A percentile compares a stretch with the other conserved stretches of the same genome.
These are phyloP conservation scores for Leucosporidium scottii DNA, from an alignment of 768 basidiomycete species.

Conservation along the genomic window DNA sequence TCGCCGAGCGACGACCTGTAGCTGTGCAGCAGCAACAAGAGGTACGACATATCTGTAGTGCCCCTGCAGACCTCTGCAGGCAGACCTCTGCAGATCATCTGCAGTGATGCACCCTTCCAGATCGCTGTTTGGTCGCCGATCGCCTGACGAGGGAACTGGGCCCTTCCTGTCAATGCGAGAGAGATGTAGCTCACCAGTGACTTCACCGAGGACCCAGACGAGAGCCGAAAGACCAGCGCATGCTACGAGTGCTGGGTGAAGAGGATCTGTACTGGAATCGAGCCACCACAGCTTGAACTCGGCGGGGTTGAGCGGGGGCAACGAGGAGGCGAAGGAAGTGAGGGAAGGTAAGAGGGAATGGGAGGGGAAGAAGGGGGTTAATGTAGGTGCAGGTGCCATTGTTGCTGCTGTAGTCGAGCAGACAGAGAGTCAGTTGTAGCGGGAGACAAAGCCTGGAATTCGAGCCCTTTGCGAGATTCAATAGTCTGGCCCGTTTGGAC, in stretches of 20 bases:
- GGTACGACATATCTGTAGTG: no score
- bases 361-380: background rate
- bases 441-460: no score
- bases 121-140: background rate
- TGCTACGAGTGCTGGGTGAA: conserved; percentile 24
- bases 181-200: conserved; percentile 23
- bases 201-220: conserved; percentile 21
- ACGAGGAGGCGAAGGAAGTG: background rate
- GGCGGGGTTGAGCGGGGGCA: background rate
- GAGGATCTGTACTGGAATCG: conserved; percentile 13
- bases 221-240: background rate
- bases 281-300: conserved; percentile 3
- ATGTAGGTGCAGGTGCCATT: background rate
- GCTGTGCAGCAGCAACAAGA: no score
- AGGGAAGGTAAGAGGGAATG: background rate
- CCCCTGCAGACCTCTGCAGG: no score
- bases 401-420: no score
- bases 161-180: background rate
- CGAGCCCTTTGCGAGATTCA: no score
- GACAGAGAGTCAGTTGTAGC: no score
- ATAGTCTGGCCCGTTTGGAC: no score
- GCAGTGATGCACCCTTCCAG: no score
- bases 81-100: no score
- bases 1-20: no score
- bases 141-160: background rate